phyloP scores from a whole-genome alignment of 2,329 filamentous ascomycete species.

The Pyricularia grisea region DNA sequence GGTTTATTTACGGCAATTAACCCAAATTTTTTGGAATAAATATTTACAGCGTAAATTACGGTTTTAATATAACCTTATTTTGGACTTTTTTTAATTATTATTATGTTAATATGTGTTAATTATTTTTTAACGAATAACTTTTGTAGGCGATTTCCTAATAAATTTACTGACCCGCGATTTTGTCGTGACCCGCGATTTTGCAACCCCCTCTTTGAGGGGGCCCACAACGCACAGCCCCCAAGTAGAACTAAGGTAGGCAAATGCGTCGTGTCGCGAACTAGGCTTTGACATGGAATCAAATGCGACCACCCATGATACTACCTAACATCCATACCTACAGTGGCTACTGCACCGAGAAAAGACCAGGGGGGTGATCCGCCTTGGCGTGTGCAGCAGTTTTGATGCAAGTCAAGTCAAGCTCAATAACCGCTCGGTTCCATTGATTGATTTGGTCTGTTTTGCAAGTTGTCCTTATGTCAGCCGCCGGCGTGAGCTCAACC shows the following conservation, averaged over 20 bases:
- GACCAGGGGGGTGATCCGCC: background rate
- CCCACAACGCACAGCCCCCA: too few species aligned
- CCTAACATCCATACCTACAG: background rate
- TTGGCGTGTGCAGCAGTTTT: background rate
- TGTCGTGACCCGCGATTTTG: too few species aligned
- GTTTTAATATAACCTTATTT: too few species aligned
- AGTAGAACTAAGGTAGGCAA: background rate
- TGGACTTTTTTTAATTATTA: too few species aligned
- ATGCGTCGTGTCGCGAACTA: background rate
- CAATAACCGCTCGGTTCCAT: background rate
- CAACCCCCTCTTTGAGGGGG: too few species aligned
- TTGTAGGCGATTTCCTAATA: too few species aligned
- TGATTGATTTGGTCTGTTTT: background rate
- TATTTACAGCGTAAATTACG: too few species aligned
- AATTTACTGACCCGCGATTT: too few species aligned
- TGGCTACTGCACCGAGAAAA: background rate
- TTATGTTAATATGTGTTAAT: too few species aligned
- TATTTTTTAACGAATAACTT: too few species aligned
- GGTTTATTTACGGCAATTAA: too few species aligned
- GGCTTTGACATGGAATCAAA: background rate
- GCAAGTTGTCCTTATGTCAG: background rate
- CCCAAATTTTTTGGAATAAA: too few species aligned
- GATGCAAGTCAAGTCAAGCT: background rate
- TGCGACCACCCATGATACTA: background rate
- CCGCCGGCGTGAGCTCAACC: background rate